phyloP scores from a whole-genome alignment of 257 asterid genomes.

The Petunia axillaris region DNA sequence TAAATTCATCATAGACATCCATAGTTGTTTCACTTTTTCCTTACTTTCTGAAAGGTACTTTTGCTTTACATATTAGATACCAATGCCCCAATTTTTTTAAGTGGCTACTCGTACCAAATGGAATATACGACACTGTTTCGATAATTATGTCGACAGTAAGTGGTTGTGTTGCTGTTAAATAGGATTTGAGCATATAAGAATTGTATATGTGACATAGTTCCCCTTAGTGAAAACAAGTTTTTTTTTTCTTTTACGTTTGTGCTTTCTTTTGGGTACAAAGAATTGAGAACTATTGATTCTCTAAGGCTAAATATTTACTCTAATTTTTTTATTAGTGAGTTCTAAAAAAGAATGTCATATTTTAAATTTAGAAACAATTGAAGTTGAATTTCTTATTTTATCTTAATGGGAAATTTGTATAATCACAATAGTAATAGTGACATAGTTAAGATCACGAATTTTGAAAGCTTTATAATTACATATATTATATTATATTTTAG shows the following conservation, averaged over 20 bases:
- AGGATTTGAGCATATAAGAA: neutral
- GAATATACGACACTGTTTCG: neutral
- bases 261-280: neutral
- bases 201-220: neutral
- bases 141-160: neutral
- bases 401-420: too few species aligned
- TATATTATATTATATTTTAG: too few species aligned
- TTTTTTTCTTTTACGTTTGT: neutral
- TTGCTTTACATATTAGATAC: neutral
- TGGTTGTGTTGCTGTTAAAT: neutral
- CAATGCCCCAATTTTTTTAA: neutral
- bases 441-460: too few species aligned
- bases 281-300: too few species aligned
- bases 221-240: neutral
- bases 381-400: too few species aligned
- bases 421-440: too few species aligned
- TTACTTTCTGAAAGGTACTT: neutral
- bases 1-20: neutral
- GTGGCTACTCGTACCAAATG: neutral
- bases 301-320: too few species aligned
- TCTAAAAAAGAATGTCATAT: too few species aligned
- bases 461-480: too few species aligned
- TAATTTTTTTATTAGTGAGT: too few species aligned
- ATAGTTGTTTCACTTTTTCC: neutral
- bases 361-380: too few species aligned